Percentiles rank a stretch among this genome's conserved stretches.
These are phyloP conservation scores for Boletus fagicola DNA, from an alignment of 768 basidiomycete species.

Conservation along the genomic window DNA sequence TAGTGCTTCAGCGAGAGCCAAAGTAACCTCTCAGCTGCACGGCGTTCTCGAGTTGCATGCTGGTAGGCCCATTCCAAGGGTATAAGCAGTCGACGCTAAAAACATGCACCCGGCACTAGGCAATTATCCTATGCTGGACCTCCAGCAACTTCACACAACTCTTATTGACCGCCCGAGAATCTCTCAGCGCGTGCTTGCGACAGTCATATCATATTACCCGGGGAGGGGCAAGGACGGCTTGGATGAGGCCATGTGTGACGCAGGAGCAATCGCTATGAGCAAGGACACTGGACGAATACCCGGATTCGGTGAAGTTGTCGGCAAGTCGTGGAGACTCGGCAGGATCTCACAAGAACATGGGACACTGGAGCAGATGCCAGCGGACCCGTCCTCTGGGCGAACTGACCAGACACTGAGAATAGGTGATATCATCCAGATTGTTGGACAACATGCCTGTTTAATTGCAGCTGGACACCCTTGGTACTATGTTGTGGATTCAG, in stretches of 20 bases:
- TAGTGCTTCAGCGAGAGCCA: constrained; percentile 57
- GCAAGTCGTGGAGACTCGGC: constrained; percentile 61
- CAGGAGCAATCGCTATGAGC: constrained; percentile 82
- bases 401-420: constrained; percentile 39
- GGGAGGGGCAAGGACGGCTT: constrained; percentile 56
- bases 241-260: constrained; percentile 82
- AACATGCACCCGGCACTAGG: constrained; percentile 37
- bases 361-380: constrained; percentile 46
- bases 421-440: constrained; percentile 65
- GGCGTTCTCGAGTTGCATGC: constrained; percentile 76
- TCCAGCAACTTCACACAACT: constrained; percentile 78
- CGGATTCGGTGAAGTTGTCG: constrained; percentile 70
- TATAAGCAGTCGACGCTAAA: background rate
- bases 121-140: constrained; percentile 80
- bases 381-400: constrained; percentile 8
- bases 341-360: constrained; percentile 80
- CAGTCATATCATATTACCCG: constrained; percentile 79
- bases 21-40: constrained; percentile 47
- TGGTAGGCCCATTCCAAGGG: constrained; percentile 37
- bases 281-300: constrained; percentile 78
- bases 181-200: constrained; percentile 66
- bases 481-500: constrained; percentile 80
- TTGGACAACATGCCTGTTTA: constrained; percentile 86
- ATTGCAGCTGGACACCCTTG: constrained; percentile 77
- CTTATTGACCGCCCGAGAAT: constrained; percentile 56